Evolutionary conservation across 2,329 filamentous ascomycete species (phyloP).

Genomic region (Colletotrichum sp.): DNA sequence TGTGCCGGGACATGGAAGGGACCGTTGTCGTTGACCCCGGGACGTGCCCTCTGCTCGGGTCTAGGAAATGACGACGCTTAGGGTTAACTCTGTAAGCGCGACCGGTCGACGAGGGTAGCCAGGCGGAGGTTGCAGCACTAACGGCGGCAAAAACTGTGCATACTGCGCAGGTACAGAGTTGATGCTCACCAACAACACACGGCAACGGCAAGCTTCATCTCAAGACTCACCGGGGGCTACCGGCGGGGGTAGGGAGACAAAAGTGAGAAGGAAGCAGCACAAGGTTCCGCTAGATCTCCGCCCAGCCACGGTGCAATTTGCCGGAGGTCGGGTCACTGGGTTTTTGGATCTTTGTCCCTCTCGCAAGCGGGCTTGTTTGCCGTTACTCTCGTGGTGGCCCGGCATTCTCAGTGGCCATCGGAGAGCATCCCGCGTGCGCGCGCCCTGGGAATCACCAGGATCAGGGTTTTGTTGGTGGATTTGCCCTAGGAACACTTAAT

Average conservation of each 20-base stretch:
- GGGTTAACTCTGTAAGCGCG: slow-evolving; percentile 16
- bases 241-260: neutral
- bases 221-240: neutral
- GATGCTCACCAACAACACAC: neutral
- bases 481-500: slow-evolving; percentile 9
- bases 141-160: slow-evolving; percentile 6
- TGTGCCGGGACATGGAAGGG: slow-evolving; percentile 15
- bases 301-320: neutral
- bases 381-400: neutral
- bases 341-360: neutral
- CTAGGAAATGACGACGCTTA: slow-evolving; percentile 20
- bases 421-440: slow-evolving; percentile 7
- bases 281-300: neutral
- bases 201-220: neutral
- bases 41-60: slow-evolving; percentile 7
- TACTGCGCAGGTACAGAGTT: neutral
- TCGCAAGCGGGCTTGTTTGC: neutral
- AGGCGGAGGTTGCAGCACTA: slow-evolving; percentile 13
- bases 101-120: slow-evolving; percentile 11
- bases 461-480: slow-evolving; percentile 5
- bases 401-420: slow-evolving; percentile 9
- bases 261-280: neutral
- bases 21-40: slow-evolving; percentile 3
- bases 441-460: neutral
- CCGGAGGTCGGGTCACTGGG: neutral